Conservation (phyloP, 805 yeast genomes). For the Vanderwaltozyma tropicalis region DNA sequence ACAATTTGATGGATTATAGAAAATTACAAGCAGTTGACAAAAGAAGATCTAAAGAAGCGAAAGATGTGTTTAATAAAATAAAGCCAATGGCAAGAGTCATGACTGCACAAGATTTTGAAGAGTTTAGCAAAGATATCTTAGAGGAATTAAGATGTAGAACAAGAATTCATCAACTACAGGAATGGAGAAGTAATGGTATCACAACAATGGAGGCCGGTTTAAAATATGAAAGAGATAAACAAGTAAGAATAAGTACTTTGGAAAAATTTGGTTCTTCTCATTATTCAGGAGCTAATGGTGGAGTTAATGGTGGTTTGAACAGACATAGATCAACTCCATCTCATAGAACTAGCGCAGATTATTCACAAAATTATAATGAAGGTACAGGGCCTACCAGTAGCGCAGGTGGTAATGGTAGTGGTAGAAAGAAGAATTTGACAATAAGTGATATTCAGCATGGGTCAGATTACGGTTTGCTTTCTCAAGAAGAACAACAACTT, state of each 20-base stretch:
- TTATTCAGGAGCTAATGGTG: slow-evolving; percentile 13
- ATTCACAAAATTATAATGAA: slow-evolving; percentile 19
- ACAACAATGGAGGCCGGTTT: slow-evolving; percentile 73
- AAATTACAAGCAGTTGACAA: slow-evolving; percentile 75
- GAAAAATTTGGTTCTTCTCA: slow-evolving; percentile 38
- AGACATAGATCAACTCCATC: slow-evolving; percentile 23
- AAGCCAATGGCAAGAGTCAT: slow-evolving; percentile 76
- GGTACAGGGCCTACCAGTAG: not conserved
- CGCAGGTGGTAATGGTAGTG: slow-evolving; percentile 6
- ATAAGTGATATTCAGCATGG: slow-evolving; percentile 66
- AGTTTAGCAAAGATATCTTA: slow-evolving; percentile 60
- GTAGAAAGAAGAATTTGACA: slow-evolving; percentile 35
- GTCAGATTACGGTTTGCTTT: slow-evolving; percentile 70
- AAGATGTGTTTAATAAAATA: slow-evolving; percentile 63
- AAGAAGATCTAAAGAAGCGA: slow-evolving; percentile 78
- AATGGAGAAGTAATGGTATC: slow-evolving; percentile 86
- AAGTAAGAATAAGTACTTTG: slow-evolving; percentile 50
- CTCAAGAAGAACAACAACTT: slow-evolving; percentile 78
- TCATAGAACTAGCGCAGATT: slow-evolving; percentile 21
- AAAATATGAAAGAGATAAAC: slow-evolving; percentile 82
- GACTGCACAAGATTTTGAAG: slow-evolving; percentile 71
- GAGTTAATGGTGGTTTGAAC: slow-evolving; percentile 4
- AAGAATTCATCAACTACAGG: slow-evolving; percentile 82
- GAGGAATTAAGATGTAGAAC: slow-evolving; percentile 70
- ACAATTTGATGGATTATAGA: slow-evolving; percentile 74